Percentiles rank a stretch among this genome's conserved stretches.
phyloP scores from a whole-genome alignment of 495 filamentous ascomycete species.

The Penicillium maclennaniae region DNA sequence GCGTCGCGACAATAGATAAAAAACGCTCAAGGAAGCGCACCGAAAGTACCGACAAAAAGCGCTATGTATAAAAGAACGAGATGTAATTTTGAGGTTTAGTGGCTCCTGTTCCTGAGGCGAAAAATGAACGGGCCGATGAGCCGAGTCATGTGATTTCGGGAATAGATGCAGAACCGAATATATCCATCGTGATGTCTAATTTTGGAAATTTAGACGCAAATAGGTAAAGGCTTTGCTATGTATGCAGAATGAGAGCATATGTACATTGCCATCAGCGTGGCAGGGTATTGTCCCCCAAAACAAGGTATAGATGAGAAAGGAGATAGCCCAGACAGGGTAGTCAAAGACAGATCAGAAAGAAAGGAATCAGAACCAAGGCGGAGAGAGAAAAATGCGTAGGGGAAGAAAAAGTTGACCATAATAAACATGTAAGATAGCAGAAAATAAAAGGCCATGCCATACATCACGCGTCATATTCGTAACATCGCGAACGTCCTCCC shows the following conservation, averaged over 20 bases:
- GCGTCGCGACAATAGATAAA: neutral
- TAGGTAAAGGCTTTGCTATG: conserved; percentile 3
- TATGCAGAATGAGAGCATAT: conserved; percentile 26
- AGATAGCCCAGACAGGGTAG: neutral
- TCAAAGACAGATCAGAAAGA: neutral
- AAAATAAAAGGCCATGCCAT: conserved; percentile 21
- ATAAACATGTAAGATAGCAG: neutral
- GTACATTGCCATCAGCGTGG: conserved; percentile 22
- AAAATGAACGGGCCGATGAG: conserved; percentile 18
- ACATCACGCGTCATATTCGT: conserved; percentile 30
- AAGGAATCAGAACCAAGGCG: neutral
- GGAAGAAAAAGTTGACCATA: neutral
- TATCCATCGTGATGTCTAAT: neutral
- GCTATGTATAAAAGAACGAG: neutral
- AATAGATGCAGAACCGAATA: neutral
- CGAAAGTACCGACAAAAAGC: neutral
- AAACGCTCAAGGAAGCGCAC: neutral
- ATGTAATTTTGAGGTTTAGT: conserved; percentile 1
- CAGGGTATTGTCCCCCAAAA: neutral
- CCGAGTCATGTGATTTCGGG: conserved; percentile 30
- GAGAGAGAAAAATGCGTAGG: conserved; percentile 4
- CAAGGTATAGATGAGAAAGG: conserved; percentile 3
- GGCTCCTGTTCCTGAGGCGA: conserved; percentile 10
- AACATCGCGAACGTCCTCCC: conserved; percentile 21
- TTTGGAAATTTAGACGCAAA: neutral